Evolutionary conservation across 1,284 basidiomycete species (phyloP).

Genomic region (Pseudozyma sp.): DNA sequence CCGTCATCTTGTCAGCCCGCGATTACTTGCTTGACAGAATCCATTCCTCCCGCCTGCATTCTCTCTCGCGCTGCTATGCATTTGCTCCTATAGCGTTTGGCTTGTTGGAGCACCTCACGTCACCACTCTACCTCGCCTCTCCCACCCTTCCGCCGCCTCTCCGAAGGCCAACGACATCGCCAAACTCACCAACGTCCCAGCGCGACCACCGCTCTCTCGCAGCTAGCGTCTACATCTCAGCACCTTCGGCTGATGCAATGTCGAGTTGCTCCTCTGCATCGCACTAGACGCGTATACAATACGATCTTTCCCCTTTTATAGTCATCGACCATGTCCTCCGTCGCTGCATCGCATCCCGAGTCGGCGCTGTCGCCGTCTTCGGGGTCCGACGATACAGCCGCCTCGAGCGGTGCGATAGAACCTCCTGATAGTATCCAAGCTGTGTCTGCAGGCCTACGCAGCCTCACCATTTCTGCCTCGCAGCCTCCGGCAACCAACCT

Average conservation of each 20-base stretch:
- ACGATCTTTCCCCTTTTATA: not conserved
- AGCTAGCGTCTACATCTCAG: constrained; percentile 3
- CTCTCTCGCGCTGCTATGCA: constrained; percentile 30
- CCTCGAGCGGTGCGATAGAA: constrained; percentile 30
- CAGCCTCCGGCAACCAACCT: constrained; percentile 3
- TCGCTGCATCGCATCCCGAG: constrained; percentile 22
- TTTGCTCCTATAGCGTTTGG: constrained; percentile 28
- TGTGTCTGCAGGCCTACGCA: constrained; percentile 35
- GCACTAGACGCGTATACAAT: constrained; percentile 18
- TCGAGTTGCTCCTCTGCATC: constrained; percentile 15
- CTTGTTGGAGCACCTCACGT: constrained; percentile 20
- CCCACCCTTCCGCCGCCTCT: no score
- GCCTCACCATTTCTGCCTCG: constrained; percentile 25
- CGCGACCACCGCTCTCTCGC: not conserved
- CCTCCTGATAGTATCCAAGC: constrained; percentile 42
- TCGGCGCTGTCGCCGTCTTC: constrained; percentile 18
- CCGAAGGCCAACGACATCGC: not conserved
- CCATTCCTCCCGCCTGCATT: not conserved
- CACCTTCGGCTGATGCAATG: constrained; percentile 32
- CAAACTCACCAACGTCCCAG: not conserved
- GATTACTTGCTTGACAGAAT: not conserved
- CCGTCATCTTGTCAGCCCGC: no score
- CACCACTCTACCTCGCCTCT: not conserved
- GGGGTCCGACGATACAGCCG: constrained; percentile 22
- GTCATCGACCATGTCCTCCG: constrained; percentile 20